These are phyloP conservation scores for Amanita pallidorosea DNA, from an alignment of 768 basidiomycete genomes.

Conservation along the genomic window DNA sequence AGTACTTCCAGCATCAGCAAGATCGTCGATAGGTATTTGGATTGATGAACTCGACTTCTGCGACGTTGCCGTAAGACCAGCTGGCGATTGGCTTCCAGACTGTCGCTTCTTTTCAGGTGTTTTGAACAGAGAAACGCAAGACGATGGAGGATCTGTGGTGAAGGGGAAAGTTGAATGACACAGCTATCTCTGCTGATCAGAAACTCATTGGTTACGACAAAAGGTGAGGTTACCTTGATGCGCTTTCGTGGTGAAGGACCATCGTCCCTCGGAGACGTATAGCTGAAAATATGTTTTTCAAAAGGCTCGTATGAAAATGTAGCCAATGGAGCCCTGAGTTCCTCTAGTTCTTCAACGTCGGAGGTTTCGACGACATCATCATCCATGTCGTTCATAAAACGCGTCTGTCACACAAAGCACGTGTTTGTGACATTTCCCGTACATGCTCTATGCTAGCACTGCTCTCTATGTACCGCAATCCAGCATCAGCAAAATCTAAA, in stretches of 20 bases:
- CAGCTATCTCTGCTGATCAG: neutral
- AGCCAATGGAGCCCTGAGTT: slow-evolving; percentile 8
- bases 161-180: slow-evolving; percentile 7
- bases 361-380: slow-evolving; percentile 52
- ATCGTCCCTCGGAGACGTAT: neutral
- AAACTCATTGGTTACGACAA: slow-evolving; percentile 4
- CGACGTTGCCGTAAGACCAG: neutral
- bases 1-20: neutral
- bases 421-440: neutral
- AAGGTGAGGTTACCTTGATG: slow-evolving; percentile 17
- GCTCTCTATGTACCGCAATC: too few relatives aligned
- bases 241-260: slow-evolving; percentile 25
- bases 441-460: too few relatives aligned
- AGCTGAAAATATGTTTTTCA: neutral
- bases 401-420: neutral
- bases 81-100: neutral
- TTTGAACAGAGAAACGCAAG: neutral
- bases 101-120: neutral
- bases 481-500: neutral
- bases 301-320: neutral
- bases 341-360: slow-evolving; percentile 49
- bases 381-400: slow-evolving; percentile 10
- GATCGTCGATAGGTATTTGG: neutral
- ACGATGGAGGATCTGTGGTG: slow-evolving; percentile 4
- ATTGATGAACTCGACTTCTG: neutral